phyloP scores from a whole-genome alignment of 192 early-diverging fungal species.

The Piromyces sp. region DNA sequence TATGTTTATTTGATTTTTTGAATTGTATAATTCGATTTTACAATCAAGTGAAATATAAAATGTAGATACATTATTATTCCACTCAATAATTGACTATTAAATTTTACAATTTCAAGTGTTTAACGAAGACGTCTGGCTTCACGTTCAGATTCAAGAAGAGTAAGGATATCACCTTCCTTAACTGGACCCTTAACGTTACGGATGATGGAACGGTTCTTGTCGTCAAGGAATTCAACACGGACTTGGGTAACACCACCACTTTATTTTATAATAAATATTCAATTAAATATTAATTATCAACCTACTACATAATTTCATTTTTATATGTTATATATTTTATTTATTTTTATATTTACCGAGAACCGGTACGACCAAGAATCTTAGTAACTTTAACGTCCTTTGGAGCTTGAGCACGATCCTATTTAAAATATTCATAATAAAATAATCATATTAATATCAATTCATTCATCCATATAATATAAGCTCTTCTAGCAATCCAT shows the following conservation, averaged over 20 bases:
- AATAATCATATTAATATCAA: too few relatives aligned
- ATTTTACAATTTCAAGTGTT: slow-evolving; percentile 10
- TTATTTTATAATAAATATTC: too few relatives aligned
- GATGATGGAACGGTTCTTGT: slow-evolving; percentile 87
- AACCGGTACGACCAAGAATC: slow-evolving; percentile 98
- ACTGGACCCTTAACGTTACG: slow-evolving; percentile 99
- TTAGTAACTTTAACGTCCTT: slow-evolving; percentile 92
- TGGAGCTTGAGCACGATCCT: neutral
- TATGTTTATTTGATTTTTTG: neutral
- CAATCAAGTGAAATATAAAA: neutral
- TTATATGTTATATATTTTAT: neutral
- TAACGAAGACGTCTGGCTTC: slow-evolving; percentile 97
- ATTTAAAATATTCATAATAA: too few relatives aligned
- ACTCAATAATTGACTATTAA: neutral
- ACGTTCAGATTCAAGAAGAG: slow-evolving; percentile 97
- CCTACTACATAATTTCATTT: too few relatives aligned
- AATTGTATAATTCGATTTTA: neutral
- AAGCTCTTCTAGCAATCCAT: too few relatives aligned
- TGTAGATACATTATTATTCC: neutral
- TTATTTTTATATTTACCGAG: slow-evolving; percentile 37
- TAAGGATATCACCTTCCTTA: slow-evolving; percentile 71
- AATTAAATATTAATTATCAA: too few relatives aligned
- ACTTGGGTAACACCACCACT: slow-evolving; percentile 97
- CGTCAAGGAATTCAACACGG: slow-evolving; percentile 97
- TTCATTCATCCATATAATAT: too few relatives aligned